Evolutionary conservation across 306 rosid species (phyloP).

Genomic region (Trifolium dubium): DNA sequence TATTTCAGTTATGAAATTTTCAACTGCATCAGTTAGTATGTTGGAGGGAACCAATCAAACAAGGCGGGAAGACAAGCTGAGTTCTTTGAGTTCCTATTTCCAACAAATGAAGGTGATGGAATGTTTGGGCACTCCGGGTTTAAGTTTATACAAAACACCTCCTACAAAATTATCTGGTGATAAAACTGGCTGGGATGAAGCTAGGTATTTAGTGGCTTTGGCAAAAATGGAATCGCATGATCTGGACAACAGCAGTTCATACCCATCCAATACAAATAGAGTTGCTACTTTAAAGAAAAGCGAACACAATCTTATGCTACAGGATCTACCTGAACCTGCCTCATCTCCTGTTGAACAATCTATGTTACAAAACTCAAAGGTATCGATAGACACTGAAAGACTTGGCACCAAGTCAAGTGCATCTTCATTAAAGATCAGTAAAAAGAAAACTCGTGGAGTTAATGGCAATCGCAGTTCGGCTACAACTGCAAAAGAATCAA

Average conservation of each 20-base stretch:
- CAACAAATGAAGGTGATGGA: constrained; percentile 14
- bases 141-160: background rate
- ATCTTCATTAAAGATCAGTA: constrained; percentile 9
- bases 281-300: constrained; percentile 27
- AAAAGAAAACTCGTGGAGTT: constrained; percentile 42
- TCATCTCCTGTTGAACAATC: constrained; percentile 38
- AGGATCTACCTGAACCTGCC: constrained; percentile 35
- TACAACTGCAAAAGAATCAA: constrained; percentile 31
- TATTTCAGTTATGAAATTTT: constrained; percentile 44
- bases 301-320: constrained; percentile 21
- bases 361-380: constrained; percentile 28
- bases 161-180: background rate
- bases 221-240: constrained; percentile 8
- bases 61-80: constrained; percentile 36
- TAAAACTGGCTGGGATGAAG: constrained; percentile 34
- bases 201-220: constrained; percentile 1
- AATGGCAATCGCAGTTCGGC: constrained; percentile 39
- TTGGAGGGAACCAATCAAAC: constrained; percentile 32
- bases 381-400: constrained; percentile 35
- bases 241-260: constrained; percentile 4
- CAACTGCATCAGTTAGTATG: constrained; percentile 38
- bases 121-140: background rate
- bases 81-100: constrained; percentile 29
- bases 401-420: constrained; percentile 23
- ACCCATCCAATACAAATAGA: constrained; percentile 30